Conservation (phyloP, 441 rosid species). For the Gossypium armourianum region DNA sequence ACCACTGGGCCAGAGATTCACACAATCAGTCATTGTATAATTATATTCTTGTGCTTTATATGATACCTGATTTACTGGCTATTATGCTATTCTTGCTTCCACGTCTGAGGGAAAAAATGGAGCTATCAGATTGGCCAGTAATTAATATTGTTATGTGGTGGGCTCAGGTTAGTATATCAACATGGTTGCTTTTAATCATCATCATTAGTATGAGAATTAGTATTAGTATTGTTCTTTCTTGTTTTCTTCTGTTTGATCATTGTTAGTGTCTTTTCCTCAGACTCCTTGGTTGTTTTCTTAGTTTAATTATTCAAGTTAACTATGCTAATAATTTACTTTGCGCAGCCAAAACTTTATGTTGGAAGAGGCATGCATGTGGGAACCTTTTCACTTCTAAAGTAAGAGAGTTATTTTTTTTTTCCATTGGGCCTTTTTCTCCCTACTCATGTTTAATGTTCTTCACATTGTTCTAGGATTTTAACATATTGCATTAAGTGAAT, state of each 20-base stretch:
- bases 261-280: neutral
- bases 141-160: conserved; percentile 86
- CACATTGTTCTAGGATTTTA: conserved; percentile 8
- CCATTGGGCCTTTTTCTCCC: conserved; percentile 6
- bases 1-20: conserved; percentile 57
- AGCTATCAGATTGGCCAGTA: conserved; percentile 65
- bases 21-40: conserved; percentile 46
- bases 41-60: conserved; percentile 64
- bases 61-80: conserved; percentile 70
- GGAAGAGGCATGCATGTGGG: conserved; percentile 99
- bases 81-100: conserved; percentile 66
- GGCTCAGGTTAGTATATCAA: conserved; percentile 67
- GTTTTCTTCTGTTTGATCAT: neutral
- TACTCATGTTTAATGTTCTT: neutral
- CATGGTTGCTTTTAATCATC: neutral
- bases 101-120: conserved; percentile 65
- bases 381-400: conserved; percentile 59
- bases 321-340: neutral
- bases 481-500: conserved; percentile 8
- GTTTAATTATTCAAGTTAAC: neutral
- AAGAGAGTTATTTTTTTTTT: conserved; percentile 28
- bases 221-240: neutral
- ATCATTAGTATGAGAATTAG: neutral
- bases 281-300: neutral
- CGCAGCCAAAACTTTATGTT: conserved; percentile 73